Evolutionary conservation across 2,329 filamentous ascomycete genomes (phyloP).

Genomic region (Sporothrix humicola): DNA sequence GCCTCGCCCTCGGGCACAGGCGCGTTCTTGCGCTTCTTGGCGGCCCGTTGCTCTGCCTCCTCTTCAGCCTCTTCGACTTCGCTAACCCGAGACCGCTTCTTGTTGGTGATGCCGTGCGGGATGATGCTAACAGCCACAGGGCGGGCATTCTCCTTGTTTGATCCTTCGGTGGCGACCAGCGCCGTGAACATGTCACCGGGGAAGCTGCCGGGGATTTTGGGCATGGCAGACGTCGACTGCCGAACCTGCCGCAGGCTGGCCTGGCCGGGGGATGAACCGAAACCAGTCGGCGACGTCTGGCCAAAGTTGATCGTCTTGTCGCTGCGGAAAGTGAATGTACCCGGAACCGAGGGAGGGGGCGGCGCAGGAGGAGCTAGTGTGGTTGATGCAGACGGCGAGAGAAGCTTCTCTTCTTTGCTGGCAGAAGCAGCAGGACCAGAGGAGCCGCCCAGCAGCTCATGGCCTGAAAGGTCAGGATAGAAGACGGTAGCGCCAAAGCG

Average conservation of each 20-base stretch:
- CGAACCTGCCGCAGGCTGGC: conserved; percentile 66
- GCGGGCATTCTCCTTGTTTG: conserved; percentile 62
- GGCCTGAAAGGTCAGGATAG: conserved; percentile 60
- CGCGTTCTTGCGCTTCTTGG: conserved; percentile 64
- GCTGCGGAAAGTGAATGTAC: conserved; percentile 69
- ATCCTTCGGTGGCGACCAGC: conserved; percentile 42
- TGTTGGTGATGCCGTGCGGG: conserved; percentile 67
- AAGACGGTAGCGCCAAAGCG: conserved; percentile 47
- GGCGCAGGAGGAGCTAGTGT: conserved; percentile 33
- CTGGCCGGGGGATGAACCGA: conserved; percentile 64
- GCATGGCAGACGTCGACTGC: conserved; percentile 52
- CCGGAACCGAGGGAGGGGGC: conserved; percentile 53
- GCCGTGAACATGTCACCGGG: conserved; percentile 44
- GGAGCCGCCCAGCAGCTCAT: conserved; percentile 34
- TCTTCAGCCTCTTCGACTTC: conserved; percentile 60
- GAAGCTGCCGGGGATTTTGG: conserved; percentile 48
- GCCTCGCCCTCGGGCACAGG: conserved; percentile 58
- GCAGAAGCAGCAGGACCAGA: no score
- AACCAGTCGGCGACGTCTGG: conserved; percentile 54
- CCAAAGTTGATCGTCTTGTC: conserved; percentile 68
- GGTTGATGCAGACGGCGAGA: conserved; percentile 33
- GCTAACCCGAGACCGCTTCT: conserved; percentile 66
- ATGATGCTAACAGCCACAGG: conserved; percentile 55
- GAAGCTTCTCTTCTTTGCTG: not conserved
- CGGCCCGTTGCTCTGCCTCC: conserved; percentile 55